Conservation (phyloP, 2,329 filamentous ascomycete species). For the Xylariales sp. region DNA sequence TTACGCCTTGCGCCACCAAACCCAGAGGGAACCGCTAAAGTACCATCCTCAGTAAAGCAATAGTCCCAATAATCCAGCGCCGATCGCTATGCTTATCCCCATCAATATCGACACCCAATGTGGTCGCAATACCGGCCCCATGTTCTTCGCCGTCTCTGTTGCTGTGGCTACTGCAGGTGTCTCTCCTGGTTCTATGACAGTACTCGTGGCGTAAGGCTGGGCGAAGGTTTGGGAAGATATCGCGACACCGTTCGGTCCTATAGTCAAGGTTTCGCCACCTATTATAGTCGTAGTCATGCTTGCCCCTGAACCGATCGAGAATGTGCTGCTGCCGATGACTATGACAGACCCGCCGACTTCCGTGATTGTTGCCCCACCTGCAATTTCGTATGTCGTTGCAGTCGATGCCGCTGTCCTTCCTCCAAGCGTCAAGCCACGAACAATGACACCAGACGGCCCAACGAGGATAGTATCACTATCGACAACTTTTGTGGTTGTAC, state of each 20-base stretch:
- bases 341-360: conserved; percentile 43
- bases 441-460: conserved; percentile 38
- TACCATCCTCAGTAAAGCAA: conserved; percentile 14
- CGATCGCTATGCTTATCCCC: conserved; percentile 32
- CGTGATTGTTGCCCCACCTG: conserved; percentile 49
- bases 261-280: conserved; percentile 45
- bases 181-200: conserved; percentile 32
- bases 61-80: conserved; percentile 30
- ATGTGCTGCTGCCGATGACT: conserved; percentile 45
- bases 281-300: conserved; percentile 38
- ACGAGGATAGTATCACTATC: conserved; percentile 48
- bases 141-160: conserved; percentile 18
- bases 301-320: conserved; percentile 43
- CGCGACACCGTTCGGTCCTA: conserved; percentile 45
- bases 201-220: conserved; percentile 41
- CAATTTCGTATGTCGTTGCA: conserved; percentile 39
- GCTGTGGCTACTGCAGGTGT: conserved; percentile 18
- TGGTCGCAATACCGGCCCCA: conserved; percentile 11
- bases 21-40: background rate
- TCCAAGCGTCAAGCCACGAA: conserved; percentile 38
- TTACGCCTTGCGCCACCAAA: background rate
- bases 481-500: conserved; percentile 34
- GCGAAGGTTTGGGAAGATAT: conserved; percentile 40
- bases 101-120: conserved; percentile 13
- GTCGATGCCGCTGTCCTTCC: conserved; percentile 31